These are phyloP conservation scores for Mycena capillaripes DNA, from an alignment of 768 basidiomycete species.

Conservation along the genomic window DNA sequence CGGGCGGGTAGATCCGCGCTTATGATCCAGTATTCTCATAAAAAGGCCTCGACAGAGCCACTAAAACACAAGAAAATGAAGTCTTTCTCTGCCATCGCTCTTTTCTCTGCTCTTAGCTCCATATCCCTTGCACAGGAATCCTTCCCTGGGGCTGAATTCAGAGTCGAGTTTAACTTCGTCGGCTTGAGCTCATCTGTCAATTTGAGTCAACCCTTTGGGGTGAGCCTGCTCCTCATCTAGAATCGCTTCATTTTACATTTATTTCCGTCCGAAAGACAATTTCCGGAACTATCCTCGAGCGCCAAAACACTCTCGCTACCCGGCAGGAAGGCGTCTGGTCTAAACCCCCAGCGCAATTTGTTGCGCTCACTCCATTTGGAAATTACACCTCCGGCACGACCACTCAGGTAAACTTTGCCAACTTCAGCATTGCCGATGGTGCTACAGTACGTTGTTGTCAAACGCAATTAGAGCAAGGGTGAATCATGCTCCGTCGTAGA, in stretches of 20 bases:
- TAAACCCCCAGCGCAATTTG: constrained; percentile 1
- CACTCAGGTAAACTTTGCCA: neutral
- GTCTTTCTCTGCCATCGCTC: neutral
- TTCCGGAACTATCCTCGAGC: neutral
- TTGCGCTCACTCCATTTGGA: neutral
- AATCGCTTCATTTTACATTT: neutral
- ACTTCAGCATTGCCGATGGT: constrained; percentile 5
- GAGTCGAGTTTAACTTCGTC: neutral
- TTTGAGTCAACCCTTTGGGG: neutral
- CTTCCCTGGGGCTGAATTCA: neutral
- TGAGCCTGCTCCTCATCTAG: neutral
- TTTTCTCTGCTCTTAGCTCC: neutral
- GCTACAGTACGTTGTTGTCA: neutral
- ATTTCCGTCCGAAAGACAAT: neutral
- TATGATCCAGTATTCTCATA: neutral
- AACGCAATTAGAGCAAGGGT: neutral
- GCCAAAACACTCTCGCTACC: neutral
- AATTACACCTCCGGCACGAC: neutral
- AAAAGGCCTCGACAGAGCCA: neutral
- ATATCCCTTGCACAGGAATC: neutral
- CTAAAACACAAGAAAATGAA: neutral
- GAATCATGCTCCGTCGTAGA: neutral
- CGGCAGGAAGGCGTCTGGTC: constrained; percentile 11
- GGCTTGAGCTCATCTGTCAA: neutral
- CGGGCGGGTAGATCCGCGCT: neutral